Percentiles rank a stretch among this genome's conserved stretches.
phyloP scores from a whole-genome alignment of 169 alveolate species.

The Plasmodium vivax region DNA sequence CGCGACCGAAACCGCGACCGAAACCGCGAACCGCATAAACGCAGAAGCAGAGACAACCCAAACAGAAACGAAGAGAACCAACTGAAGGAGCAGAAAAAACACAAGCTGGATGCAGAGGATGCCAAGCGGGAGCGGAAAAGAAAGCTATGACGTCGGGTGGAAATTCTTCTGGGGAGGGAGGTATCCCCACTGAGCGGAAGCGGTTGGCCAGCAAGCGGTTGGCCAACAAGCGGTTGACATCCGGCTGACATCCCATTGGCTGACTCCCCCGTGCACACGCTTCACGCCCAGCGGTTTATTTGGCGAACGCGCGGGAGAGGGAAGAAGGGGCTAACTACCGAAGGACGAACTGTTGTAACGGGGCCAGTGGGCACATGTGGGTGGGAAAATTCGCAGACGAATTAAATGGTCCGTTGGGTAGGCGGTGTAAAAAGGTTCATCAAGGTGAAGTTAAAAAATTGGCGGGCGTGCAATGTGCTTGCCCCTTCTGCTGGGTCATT shows the following conservation, averaged over 20 bases:
- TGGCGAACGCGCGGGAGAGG: not conserved
- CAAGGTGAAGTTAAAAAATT: not conserved
- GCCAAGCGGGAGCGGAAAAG: not conserved
- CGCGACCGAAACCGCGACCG: not conserved
- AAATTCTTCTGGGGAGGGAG: not conserved
- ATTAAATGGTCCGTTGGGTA: not conserved
- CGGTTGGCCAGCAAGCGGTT: not conserved
- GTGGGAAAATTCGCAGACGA: not conserved
- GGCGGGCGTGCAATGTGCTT: not conserved
- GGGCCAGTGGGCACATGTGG: not conserved
- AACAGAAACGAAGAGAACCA: not conserved
- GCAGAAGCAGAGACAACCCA: slow-evolving; percentile 2
- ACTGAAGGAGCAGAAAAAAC: slow-evolving; percentile 35
- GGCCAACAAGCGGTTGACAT: too few species aligned
- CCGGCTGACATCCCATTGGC: not conserved
- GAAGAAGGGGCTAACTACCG: not conserved
- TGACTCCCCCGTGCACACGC: not conserved
- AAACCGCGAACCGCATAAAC: not conserved
- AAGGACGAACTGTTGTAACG: not conserved
- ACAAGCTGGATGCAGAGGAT: slow-evolving; percentile 19
- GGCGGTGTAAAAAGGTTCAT: not conserved
- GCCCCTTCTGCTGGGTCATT: not conserved
- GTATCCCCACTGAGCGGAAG: not conserved
- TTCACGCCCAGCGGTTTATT: not conserved
- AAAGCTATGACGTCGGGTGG: not conserved